These are phyloP conservation scores for Pseudogymnoascus sp. DNA, from an alignment of 2,329 filamentous ascomycete species.

Conservation along the genomic window DNA sequence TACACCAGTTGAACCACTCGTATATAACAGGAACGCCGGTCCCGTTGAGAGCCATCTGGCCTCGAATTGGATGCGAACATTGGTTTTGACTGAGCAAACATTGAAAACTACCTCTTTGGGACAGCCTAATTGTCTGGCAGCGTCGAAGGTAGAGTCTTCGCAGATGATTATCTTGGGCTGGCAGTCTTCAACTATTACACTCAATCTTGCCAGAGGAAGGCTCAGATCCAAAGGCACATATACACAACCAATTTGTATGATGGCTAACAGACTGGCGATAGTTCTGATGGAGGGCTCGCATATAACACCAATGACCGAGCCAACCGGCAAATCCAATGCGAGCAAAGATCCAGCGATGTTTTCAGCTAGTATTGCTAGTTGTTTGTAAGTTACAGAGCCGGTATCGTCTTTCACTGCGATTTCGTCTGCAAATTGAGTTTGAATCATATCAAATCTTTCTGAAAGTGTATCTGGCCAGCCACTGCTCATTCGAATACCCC, in stretches of 20 bases:
- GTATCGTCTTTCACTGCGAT: neutral
- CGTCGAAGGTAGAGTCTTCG: constrained; percentile 12
- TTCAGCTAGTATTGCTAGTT: neutral
- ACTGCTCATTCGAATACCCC: neutral
- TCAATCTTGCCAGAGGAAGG: constrained; percentile 17
- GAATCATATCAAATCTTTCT: neutral
- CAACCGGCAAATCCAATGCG: constrained; percentile 10
- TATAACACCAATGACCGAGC: neutral
- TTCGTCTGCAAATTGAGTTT: neutral
- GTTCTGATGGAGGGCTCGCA: too few relatives aligned
- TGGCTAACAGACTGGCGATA: constrained; percentile 24
- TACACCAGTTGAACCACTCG: neutral
- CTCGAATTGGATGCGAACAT: too few relatives aligned
- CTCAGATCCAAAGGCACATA: constrained; percentile 27
- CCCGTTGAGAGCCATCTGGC: too few relatives aligned
- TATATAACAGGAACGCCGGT: too few relatives aligned
- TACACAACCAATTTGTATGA: constrained; percentile 22
- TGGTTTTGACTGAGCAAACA: too few relatives aligned
- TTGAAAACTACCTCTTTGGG: too few relatives aligned
- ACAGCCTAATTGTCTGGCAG: neutral
- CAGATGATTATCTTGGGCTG: constrained; percentile 23
- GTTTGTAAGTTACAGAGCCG: neutral
- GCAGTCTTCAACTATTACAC: constrained; percentile 18
- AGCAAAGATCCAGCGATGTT: too few relatives aligned
- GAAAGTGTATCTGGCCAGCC: neutral